These are phyloP conservation scores for Pythium utonaiense DNA, from an alignment of 352 stramenopile genomes.

Conservation along the genomic window DNA sequence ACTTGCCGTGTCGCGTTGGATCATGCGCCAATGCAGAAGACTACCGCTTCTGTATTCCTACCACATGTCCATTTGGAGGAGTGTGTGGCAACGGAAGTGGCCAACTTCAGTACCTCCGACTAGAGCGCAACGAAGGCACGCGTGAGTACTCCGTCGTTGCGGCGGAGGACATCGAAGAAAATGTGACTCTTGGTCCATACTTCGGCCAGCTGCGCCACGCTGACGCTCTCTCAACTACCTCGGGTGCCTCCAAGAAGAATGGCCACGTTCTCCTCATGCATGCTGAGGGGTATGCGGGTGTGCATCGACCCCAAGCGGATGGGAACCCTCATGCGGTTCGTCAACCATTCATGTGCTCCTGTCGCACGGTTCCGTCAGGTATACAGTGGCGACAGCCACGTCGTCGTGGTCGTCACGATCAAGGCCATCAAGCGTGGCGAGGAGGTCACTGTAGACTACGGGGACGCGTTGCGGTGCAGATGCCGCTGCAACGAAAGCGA, in stretches of 20 bases:
- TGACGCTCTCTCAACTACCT: not conserved
- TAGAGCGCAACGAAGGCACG: not conserved
- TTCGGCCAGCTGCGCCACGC: not conserved
- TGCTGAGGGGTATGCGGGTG: not conserved
- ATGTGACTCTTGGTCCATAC: not conserved
- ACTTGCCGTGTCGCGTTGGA: not conserved
- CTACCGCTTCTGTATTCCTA: not conserved
- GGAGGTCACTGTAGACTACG: not conserved
- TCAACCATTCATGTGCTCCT: not conserved
- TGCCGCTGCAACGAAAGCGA: not conserved
- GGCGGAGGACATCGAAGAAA: not conserved
- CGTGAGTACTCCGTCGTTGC: not conserved
- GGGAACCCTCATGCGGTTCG: not conserved
- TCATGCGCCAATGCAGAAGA: not conserved
- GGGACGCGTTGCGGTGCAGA: not conserved
- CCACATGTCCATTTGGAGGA: not conserved
- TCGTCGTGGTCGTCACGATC: not conserved
- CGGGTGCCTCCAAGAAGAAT: not conserved
- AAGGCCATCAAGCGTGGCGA: not conserved
- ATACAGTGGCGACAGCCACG: not conserved
- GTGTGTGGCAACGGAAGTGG: not conserved
- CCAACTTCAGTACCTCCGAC: not conserved
- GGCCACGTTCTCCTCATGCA: not conserved
- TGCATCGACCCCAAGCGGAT: not conserved
- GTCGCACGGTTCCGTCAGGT: not conserved